Percentiles rank a stretch among this genome's conserved stretches.
Conservation (phyloP, 345 rosid species). For the Ceriops tagal region DNA sequence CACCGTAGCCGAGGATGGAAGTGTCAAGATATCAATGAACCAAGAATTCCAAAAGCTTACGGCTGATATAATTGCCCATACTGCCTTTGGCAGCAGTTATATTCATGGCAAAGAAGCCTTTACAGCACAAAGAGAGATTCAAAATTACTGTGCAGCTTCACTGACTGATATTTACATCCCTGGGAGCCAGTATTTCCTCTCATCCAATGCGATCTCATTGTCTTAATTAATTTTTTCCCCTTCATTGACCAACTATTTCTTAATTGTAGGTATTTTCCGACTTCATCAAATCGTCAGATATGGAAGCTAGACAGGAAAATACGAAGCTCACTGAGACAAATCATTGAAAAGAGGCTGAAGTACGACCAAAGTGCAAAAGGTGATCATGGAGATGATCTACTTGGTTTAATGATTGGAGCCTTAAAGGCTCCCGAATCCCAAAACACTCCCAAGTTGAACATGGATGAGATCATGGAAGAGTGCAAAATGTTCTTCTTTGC, state of each 20-base stretch:
- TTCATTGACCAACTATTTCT: background rate
- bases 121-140: conserved; percentile 64
- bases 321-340: conserved; percentile 45
- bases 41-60: conserved; percentile 65
- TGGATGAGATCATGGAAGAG: conserved; percentile 53
- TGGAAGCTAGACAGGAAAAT: conserved; percentile 75
- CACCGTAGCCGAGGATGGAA: conserved; percentile 27
- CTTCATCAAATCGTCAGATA: conserved; percentile 55
- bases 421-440: conserved; percentile 15
- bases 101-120: conserved; percentile 74
- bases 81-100: conserved; percentile 78
- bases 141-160: conserved; percentile 42
- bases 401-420: conserved; percentile 37
- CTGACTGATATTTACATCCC: conserved; percentile 52
- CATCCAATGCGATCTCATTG: background rate
- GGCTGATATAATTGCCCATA: conserved; percentile 69
- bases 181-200: conserved; percentile 56
- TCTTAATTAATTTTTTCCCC: background rate
- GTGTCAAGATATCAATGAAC: conserved; percentile 46
- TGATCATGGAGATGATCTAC: conserved; percentile 57
- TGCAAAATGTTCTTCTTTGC: conserved; percentile 94
- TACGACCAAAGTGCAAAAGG: conserved; percentile 33
- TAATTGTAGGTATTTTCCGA: conserved; percentile 59
- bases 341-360: conserved; percentile 39
- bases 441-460: conserved; percentile 21